Evolutionary conservation across 2,329 filamentous ascomycete species (phyloP).

Genomic region (Epichloe sp.): DNA sequence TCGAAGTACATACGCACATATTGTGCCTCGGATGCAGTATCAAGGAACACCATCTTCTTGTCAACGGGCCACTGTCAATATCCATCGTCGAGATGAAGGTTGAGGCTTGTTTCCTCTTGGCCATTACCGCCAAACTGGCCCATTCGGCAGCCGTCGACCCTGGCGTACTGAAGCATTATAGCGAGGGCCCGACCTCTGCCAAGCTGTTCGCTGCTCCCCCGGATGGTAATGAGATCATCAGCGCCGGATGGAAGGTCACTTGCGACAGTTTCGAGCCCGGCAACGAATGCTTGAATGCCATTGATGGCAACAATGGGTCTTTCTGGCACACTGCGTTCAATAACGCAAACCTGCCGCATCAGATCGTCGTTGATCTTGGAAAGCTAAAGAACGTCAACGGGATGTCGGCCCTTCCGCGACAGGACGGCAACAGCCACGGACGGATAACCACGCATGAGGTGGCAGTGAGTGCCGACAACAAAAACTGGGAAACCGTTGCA

Average conservation of each 20-base stretch:
- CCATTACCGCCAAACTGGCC: not conserved
- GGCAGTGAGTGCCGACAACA: conserved; percentile 15
- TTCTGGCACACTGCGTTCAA: conserved; percentile 16
- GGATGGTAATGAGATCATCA: conserved; percentile 4
- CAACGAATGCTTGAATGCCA: conserved; percentile 16
- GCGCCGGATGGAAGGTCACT: conserved; percentile 13
- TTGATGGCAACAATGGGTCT: conserved; percentile 15
- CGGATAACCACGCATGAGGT: conserved; percentile 17
- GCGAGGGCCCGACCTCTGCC: not conserved
- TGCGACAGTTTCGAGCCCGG: conserved; percentile 16
- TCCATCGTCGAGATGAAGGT: not conserved
- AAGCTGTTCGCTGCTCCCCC: conserved; percentile 4
- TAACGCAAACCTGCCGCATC: conserved; percentile 12
- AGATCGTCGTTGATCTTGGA: conserved; percentile 19
- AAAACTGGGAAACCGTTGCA: conserved; percentile 15
- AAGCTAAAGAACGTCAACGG: conserved; percentile 15
- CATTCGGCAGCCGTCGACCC: not conserved
- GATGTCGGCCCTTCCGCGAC: conserved; percentile 17
- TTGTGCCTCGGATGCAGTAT: too few species aligned
- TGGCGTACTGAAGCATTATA: not conserved
- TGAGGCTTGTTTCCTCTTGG: not conserved
- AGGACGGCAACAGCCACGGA: conserved; percentile 13
- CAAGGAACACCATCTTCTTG: not conserved
- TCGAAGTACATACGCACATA: too few species aligned
- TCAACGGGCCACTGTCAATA: not conserved